Conservation (phyloP, 2,329 filamentous ascomycete genomes). For the Biscogniauxia sp. region DNA sequence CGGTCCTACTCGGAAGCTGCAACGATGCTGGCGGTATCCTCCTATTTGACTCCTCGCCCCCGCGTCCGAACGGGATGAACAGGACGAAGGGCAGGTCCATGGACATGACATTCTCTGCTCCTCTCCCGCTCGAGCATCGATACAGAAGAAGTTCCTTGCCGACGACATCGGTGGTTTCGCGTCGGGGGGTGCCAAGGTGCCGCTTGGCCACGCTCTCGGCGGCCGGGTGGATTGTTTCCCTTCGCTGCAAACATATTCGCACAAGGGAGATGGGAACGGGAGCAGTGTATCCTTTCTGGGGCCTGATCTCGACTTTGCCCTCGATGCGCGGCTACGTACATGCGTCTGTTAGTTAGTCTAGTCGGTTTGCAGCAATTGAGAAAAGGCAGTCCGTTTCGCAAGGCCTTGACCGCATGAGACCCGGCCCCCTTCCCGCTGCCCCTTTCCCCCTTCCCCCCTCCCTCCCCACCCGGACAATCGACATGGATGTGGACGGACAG, state of each 20-base stretch:
- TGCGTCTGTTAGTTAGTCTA: conserved; percentile 10
- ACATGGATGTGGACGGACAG: conserved; percentile 8
- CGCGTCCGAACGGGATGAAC: conserved; percentile 92
- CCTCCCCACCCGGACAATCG: conserved; percentile 4
- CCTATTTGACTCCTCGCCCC: conserved; percentile 84
- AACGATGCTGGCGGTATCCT: conserved; percentile 90
- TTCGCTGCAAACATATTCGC: conserved; percentile 87
- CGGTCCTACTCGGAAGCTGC: conserved; percentile 87
- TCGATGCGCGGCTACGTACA: conserved; percentile 80
- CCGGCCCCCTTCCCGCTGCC: conserved; percentile 2
- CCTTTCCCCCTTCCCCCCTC: conserved; percentile 3
- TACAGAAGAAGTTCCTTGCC: conserved; percentile 95
- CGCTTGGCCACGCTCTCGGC: conserved; percentile 93
- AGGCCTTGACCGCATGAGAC: conserved; percentile 4
- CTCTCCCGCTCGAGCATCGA: conserved; percentile 77
- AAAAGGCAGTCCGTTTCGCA: conserved; percentile 1
- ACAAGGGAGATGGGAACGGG: conserved; percentile 90
- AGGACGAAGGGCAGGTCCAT: conserved; percentile 98
- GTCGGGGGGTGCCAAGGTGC: conserved; percentile 82
- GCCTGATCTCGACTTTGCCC: conserved; percentile 95
- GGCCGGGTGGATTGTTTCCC: conserved; percentile 94
- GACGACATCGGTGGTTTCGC: conserved; percentile 88
- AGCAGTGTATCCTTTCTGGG: conserved; percentile 78
- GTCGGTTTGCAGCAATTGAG: not conserved
- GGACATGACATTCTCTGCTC: conserved; percentile 83